These are phyloP conservation scores for Wickerhamiella siamensis DNA, from an alignment of 805 yeast species.

Conservation along the genomic window DNA sequence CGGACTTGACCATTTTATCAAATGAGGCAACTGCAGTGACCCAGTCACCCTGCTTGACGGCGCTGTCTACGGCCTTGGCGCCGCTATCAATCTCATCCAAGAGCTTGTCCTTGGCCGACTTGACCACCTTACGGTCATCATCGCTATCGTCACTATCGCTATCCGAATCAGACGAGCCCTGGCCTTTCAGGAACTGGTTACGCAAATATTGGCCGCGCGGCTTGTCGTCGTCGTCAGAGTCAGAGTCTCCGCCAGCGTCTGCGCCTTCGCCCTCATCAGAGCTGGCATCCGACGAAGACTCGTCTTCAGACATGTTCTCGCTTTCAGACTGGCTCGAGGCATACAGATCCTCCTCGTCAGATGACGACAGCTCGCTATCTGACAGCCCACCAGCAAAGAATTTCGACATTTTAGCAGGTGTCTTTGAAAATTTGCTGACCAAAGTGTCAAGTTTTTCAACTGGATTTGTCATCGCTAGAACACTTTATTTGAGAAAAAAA, in stretches of 20 bases:
- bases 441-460: neutral
- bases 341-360: conserved; percentile 44
- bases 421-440: neutral
- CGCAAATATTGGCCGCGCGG: conserved; percentile 22
- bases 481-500: neutral
- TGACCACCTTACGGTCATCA: conserved; percentile 73
- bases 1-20: conserved; percentile 57
- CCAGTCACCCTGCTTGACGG: conserved; percentile 68
- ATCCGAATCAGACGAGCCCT: conserved; percentile 29
- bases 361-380: conserved; percentile 45
- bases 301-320: conserved; percentile 31
- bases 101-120: conserved; percentile 84
- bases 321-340: conserved; percentile 28
- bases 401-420: conserved; percentile 57
- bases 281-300: conserved; percentile 20
- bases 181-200: conserved; percentile 25
- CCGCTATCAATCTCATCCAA: conserved; percentile 68
- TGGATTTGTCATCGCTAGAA: neutral
- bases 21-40: conserved; percentile 54
- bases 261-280: conserved; percentile 27
- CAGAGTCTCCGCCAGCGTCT: conserved; percentile 35
- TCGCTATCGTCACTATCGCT: conserved; percentile 44
- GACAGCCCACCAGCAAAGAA: conserved; percentile 56
- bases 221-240: conserved; percentile 27
- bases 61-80: conserved; percentile 53